Base-by-base conservation (phyloP, 2,329 filamentous ascomycete species). In the Colletotrichum brevisporum region DNA sequence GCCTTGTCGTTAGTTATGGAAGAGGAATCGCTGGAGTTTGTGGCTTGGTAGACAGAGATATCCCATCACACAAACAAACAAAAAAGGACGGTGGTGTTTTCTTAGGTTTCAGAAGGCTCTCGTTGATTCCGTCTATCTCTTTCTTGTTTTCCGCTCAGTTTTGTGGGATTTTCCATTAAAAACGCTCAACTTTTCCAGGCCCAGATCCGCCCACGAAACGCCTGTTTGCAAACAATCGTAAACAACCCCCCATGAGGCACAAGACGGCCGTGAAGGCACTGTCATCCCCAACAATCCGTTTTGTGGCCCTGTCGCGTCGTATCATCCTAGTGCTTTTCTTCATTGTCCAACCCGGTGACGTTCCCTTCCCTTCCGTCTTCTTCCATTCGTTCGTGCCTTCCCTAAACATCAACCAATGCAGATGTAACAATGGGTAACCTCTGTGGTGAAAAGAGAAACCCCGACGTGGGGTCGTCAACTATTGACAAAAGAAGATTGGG, bases 131-230 rank as follows among this genome's bases (percentile, higher is more conserved):
- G 27, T 52, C 62, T 67, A 61, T 51, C 13, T n/a, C 58, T 47
- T 47, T 47, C 16, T 8, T 47, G 4, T 16, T 12, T n/a, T 47
- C 16, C 45, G 18, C 16, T 9, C 16, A 24, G 21, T n/a, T 18
- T n/a, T 16, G 9, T 27, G 18, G 39, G 39, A 51, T 47, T 59
- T 55, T 39, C 3, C 16, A 48, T 24, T 24, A 51, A 18, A 57
- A 66, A 18, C 31, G 31, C n/a, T 53, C 16, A 69, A 69, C 67
- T 69, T 69, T 69, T 69, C 51, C 67, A 55, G 45, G 24, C 43
- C 66, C 66, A 41, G 27, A 12, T 66, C 18, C 18, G 31, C 31
- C 31, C 8, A 36, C 31, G 31, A 36, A 55, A 69, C 62, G 67
- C 67, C 67, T 21, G 13, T 55, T 59, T 36, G 43, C 48, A 47